These are phyloP conservation scores for Verticillium dahliae DNA, from an alignment of 2,329 filamentous ascomycete genomes.

Conservation along the genomic window DNA sequence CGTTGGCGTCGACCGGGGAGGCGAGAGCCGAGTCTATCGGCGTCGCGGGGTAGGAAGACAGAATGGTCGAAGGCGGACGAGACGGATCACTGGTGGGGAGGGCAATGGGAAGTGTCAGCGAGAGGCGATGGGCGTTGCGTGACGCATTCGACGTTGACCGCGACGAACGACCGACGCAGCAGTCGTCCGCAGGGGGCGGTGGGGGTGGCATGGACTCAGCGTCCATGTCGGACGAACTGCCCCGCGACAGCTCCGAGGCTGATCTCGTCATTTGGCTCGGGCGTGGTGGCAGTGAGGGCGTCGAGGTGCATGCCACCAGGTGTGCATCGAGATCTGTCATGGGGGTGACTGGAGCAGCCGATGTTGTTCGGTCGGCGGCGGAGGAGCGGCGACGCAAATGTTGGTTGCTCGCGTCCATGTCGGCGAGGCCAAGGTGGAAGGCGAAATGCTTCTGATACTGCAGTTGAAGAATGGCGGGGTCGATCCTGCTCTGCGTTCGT, in stretches of 20 bases:
- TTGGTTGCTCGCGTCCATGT: conserved; percentile 26
- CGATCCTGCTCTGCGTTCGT: conserved; percentile 16
- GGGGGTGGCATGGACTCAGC: conserved; percentile 29
- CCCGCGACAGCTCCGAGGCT: neutral
- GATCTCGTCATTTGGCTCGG: neutral
- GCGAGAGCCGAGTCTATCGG: conserved; percentile 36
- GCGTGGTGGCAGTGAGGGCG: conserved; percentile 4
- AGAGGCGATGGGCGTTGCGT: conserved; percentile 51
- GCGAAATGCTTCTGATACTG: neutral
- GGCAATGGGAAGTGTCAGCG: conserved; percentile 55
- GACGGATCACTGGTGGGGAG: conserved; percentile 45
- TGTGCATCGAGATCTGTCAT: conserved; percentile 1
- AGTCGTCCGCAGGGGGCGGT: conserved; percentile 29
- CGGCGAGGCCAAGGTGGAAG: conserved; percentile 14
- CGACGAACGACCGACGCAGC: conserved; percentile 34
- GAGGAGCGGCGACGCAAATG: conserved; percentile 33
- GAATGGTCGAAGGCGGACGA: conserved; percentile 42
- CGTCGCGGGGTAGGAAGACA: conserved; percentile 42
- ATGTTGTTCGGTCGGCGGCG: conserved; percentile 25
- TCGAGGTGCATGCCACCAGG: conserved; percentile 8
- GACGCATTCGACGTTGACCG: conserved; percentile 48
- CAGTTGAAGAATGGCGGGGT: neutral
- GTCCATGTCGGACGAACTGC: conserved; percentile 3
- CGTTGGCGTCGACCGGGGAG: conserved; percentile 49
- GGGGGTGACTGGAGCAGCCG: neutral